phyloP scores from a whole-genome alignment of 257 asterid genomes.

The Lycium barbarum region DNA sequence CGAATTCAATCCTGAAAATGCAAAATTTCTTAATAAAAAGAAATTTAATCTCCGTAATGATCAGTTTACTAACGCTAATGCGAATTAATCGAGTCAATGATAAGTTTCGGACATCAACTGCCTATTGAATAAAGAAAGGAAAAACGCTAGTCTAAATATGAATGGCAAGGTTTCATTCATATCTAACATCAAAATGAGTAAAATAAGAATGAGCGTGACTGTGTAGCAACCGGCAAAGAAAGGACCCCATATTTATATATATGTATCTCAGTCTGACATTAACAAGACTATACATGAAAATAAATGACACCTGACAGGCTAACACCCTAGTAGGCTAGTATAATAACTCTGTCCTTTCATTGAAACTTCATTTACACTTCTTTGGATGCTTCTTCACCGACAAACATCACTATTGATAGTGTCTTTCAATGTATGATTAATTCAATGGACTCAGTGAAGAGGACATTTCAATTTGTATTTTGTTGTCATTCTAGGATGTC shows the following conservation, averaged over 20 bases:
- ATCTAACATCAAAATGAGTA: background rate
- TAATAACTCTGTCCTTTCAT: background rate
- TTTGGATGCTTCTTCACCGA: background rate
- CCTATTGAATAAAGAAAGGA: background rate
- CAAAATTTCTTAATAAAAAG: too few relatives aligned
- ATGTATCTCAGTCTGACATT: background rate
- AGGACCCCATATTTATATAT: background rate
- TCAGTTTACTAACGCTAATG: background rate
- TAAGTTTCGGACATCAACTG: background rate
- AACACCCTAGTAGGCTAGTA: background rate
- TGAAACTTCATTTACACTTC: background rate
- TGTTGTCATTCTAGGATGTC: too few relatives aligned
- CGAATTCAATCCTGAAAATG: background rate
- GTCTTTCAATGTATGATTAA: too few relatives aligned
- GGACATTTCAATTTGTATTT: too few relatives aligned
- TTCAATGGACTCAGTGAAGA: too few relatives aligned
- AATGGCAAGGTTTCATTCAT: background rate
- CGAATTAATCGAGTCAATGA: background rate
- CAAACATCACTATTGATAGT: background rate
- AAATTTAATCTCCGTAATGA: background rate
- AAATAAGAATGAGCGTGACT: background rate
- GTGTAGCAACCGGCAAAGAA: background rate
- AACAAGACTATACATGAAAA: constrained; percentile 16
- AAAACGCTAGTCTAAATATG: background rate
- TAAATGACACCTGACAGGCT: background rate